Evolutionary conservation across 2,329 filamentous ascomycete species (phyloP).

Genomic region (Botrytis porri): DNA sequence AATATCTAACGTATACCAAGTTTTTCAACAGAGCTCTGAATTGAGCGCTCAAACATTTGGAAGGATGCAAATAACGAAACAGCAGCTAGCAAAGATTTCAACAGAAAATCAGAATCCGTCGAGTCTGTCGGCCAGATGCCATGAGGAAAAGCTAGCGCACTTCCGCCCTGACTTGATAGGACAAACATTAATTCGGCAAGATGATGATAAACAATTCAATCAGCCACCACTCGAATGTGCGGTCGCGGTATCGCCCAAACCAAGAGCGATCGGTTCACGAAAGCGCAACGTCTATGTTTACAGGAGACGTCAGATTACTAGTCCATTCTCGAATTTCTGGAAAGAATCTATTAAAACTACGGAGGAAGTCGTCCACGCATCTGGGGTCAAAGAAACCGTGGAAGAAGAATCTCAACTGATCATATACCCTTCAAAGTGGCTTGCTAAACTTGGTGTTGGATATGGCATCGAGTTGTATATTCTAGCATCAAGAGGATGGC

Average conservation of each 20-base stretch:
- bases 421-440: not conserved
- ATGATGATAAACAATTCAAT: not conserved
- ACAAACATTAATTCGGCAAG: not conserved
- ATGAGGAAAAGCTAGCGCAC: not conserved
- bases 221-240: no score
- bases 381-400: not conserved
- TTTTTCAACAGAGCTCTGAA: not conserved
- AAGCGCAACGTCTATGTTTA: no score
- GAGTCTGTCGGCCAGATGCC: not conserved
- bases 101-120: not conserved
- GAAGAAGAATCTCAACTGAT: not conserved
- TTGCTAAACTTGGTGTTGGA: rapidly evolving
- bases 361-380: not conserved
- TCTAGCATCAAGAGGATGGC: not conserved
- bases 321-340: not conserved
- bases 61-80: not conserved
- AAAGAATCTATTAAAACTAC: not conserved
- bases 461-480: not conserved
- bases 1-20: not conserved
- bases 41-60: not conserved
- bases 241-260: no score
- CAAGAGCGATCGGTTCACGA: not conserved
- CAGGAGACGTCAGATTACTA: not conserved
- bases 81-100: not conserved
- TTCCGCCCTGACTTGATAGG: not conserved